phyloP scores from a whole-genome alignment of 345 rosid genomes.

The Dimocarpus longan region DNA sequence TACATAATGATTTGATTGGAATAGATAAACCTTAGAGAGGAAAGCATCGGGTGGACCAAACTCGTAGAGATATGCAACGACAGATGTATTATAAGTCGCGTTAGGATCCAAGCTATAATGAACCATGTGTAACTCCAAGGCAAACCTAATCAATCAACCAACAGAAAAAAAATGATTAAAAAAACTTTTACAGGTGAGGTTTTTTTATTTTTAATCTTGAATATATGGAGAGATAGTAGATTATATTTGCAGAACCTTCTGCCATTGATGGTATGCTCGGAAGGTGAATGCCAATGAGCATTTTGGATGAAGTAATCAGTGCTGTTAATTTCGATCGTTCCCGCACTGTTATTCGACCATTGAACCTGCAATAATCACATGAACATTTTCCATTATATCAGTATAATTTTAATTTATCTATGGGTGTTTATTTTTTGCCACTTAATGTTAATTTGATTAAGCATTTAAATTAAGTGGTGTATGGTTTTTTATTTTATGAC shows the following conservation, averaged over 20 bases:
- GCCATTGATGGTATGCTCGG: conserved; percentile 76
- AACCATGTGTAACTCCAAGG: conserved; percentile 76
- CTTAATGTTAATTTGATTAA: too few species aligned
- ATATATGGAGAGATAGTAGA: background rate
- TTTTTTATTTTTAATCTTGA: background rate
- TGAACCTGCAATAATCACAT: conserved; percentile 42
- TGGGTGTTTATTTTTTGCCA: too few species aligned
- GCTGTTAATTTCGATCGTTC: conserved; percentile 49
- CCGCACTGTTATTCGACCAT: conserved; percentile 48
- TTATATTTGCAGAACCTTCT: conserved; percentile 37
- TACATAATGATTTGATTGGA: too few species aligned
- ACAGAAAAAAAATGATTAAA: background rate
- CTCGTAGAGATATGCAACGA: conserved; percentile 52
- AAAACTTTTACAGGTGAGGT: too few species aligned
- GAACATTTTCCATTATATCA: too few species aligned
- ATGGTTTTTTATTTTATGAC: too few species aligned
- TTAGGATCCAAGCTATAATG: conserved; percentile 48
- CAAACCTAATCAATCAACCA: conserved; percentile 41
- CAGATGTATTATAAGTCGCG: conserved; percentile 39
- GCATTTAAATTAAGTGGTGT: too few species aligned
- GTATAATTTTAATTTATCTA: too few species aligned
- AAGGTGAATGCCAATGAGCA: conserved; percentile 84
- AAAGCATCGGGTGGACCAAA: conserved; percentile 54
- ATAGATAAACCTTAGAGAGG: conserved; percentile 49
- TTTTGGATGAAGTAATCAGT: conserved; percentile 56